A percentile compares a stretch with the other conserved stretches of the same genome.
Evolutionary conservation across 257 asterid species (phyloP).

Genomic region (Nyctanthes arbortristis): DNA sequence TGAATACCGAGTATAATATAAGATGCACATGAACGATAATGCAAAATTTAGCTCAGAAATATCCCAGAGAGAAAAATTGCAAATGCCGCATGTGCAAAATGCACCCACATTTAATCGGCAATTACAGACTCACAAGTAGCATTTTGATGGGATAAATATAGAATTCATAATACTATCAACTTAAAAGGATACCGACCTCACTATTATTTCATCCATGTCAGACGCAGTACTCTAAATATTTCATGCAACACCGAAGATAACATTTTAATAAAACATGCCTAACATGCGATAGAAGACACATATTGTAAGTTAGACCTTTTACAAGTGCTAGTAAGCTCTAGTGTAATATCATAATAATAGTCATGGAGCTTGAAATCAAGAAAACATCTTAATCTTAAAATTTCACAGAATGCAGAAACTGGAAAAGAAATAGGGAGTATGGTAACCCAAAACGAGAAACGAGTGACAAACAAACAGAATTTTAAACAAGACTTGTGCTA

Average conservation of each 20-base stretch:
- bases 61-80: background rate
- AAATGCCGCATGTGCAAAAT: background rate
- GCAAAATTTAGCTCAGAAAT: background rate
- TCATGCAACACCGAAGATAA: background rate
- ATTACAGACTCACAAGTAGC: background rate
- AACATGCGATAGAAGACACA: background rate
- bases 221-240: background rate
- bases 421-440: background rate
- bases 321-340: background rate
- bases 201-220: background rate
- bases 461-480: background rate
- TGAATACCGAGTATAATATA: background rate
- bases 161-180: background rate
- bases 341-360: background rate
- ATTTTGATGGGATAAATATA: background rate
- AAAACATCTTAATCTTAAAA: background rate
- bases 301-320: background rate
- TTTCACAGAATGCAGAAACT: background rate
- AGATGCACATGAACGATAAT: background rate
- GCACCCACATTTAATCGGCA: background rate
- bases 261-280: background rate
- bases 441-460: background rate
- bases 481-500: background rate
- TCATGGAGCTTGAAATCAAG: background rate
- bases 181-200: background rate